Evolutionary conservation across 2,329 filamentous ascomycete genomes (phyloP), one percentile per base, ranked within the genome.

Genomic region (Botrytis porri): DNA sequence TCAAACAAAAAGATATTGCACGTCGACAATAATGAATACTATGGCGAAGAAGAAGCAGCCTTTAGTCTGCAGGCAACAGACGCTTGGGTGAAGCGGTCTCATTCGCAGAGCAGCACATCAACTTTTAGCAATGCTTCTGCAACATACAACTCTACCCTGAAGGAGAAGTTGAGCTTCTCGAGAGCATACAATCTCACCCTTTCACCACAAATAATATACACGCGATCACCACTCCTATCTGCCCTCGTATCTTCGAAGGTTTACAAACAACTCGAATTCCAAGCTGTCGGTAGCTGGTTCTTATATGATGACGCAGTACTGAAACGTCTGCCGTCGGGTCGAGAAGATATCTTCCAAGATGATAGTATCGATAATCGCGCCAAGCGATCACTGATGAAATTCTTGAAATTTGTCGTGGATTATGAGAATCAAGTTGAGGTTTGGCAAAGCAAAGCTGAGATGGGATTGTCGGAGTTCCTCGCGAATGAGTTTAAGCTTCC

Each of bases 251-350:
- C 94, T 3, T 97, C 95, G 10, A 92, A 91, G 77, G 92, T 94
- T 20, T 95, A 95, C 80, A 89, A 91, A 35, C 95, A 98, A 83
- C 88, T 99, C 64, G 95, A 98, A 80, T 98, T 98, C 78, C 88
- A 96, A 75, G 94, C 95, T 41, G 93, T 98, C 39, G 95, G 95
- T 39, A 95, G 93, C 73, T 98, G 95, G 89, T 98, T 92, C 87
- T 89, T 98, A 72, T 91, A 90, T 80, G 59, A 72, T 71, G 43
- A 78, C 25, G 77, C 76, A 39, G 78, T 77, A 14, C 84, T 97
- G 51, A 84, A 87, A 69, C 92, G 92, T 73, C 92, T 98, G 69
- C 95, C 96, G 0, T 95, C 93, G 75, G 95, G 93, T 41, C 89
- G 95, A 76, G 95, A 99, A 83, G 95, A 98, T 83, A 89, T 98